Evolutionary conservation across 805 yeast genomes (phyloP), one percentile per base, ranked within the genome.

Genomic region (Ogataea zsoltii): DNA sequence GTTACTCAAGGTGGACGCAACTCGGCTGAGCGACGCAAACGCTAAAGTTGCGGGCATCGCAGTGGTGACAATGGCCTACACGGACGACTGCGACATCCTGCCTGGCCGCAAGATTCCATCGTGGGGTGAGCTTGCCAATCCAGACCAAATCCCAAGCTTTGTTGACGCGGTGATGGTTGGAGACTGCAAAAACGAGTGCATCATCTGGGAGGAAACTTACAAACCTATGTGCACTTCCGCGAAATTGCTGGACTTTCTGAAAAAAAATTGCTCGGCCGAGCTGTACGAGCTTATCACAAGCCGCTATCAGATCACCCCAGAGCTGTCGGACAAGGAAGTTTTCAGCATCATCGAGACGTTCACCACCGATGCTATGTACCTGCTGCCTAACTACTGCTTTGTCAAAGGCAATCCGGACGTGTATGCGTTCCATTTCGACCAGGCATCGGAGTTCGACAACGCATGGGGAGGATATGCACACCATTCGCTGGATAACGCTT

Each of bases 401-500:
- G 35, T 30, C n/a, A 29, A 18, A 5, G 45, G 31, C 3, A 42
- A 42, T 14, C 40, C 39, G 17, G 36, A 28, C 17, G 40, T 41
- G n/a, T 38, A 16, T 13, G 47, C 44, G 23, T 44, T 37, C 30
- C 54, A 51, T 32, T 51, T 51, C 33, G 50, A 48, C 39, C 50
- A 51, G 39, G 34, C 35, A 15, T 48, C 53, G 12, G 34, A 42
- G 17, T 48, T 33, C 34, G 47, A 48, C 11, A 42, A 44, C 35
- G 45, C n/a, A 3, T 42, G 45, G 31, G 33, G 44, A 7, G 46
- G 46, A 4, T 43, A 41, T 31, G 53, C 55, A 2, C 53, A 51
- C 38, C 55, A 51, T 32, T 49, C 55, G 23, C 36, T 51, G 21
- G 55, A 51, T 34, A 46, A 46, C 38, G 48, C 48, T 12, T 51